Conservation (phyloP, 2,329 filamentous ascomycete genomes). For the Mollisiaceae sp. region DNA sequence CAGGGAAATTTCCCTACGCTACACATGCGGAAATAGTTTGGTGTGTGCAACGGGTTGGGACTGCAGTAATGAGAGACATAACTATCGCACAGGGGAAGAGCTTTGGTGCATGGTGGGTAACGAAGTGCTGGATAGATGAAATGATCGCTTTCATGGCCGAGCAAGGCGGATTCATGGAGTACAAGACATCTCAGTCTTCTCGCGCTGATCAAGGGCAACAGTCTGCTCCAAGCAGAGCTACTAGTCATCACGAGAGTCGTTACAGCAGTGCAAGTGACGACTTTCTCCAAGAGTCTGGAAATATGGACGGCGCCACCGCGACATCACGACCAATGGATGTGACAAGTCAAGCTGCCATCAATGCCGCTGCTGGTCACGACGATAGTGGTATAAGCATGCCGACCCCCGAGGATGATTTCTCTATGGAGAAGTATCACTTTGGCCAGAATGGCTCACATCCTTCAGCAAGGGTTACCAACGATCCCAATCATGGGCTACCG, state of each 20-base stretch:
- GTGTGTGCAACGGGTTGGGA: constrained; percentile 77
- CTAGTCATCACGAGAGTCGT: constrained; percentile 37
- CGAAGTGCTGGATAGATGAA: constrained; percentile 94
- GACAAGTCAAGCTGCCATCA: constrained; percentile 52
- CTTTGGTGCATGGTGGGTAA: constrained; percentile 93
- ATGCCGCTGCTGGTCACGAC: constrained; percentile 60
- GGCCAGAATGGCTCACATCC: constrained; percentile 30
- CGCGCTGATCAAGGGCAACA: constrained; percentile 33
- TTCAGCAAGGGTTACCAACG: constrained; percentile 28
- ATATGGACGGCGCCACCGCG: constrained; percentile 32
- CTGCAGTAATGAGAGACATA: constrained; percentile 79
- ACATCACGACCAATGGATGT: constrained; percentile 41
- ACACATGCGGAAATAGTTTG: constrained; percentile 75
- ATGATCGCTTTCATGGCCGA: constrained; percentile 91
- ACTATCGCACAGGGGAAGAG: constrained; percentile 79
- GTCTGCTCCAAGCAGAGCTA: constrained; percentile 28
- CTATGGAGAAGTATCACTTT: constrained; percentile 63
- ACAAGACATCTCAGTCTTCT: constrained; percentile 50
- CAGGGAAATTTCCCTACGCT: constrained; percentile 74
- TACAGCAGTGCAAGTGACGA: constrained; percentile 43
- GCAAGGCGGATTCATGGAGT: constrained; percentile 83
- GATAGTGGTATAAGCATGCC: constrained; percentile 78
- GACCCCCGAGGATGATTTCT: constrained; percentile 68
- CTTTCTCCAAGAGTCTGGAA: constrained; percentile 35
- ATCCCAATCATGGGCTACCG: constrained; percentile 30